Evolutionary conservation across 2,329 filamentous ascomycete genomes (phyloP).

Genomic region (Beauveria scarabaeidicola): DNA sequence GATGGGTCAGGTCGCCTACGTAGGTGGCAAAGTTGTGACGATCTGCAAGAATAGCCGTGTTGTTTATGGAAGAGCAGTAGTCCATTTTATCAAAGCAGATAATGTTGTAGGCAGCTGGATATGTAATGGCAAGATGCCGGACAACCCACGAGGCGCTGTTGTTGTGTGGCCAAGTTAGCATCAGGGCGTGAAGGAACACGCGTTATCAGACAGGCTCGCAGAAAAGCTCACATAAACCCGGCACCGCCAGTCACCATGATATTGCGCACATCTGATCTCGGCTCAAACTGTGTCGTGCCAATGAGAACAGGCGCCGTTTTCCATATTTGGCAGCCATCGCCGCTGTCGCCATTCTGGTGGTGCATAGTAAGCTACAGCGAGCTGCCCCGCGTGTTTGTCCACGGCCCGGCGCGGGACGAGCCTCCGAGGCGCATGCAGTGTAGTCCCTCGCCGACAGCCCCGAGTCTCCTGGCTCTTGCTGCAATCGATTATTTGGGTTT

Average conservation of each 20-base stretch:
- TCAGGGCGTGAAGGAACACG: background rate
- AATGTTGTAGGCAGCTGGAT: constrained; percentile 66
- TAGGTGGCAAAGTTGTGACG: constrained; percentile 70
- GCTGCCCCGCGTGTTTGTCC: background rate
- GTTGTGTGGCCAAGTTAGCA: constrained; percentile 11
- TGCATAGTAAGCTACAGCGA: background rate
- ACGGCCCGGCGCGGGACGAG: background rate
- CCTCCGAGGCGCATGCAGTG: background rate
- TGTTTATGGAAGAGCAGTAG: constrained; percentile 74
- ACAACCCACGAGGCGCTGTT: constrained; percentile 78
- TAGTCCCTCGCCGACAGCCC: background rate
- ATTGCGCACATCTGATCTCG: constrained; percentile 61
- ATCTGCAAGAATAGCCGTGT: constrained; percentile 60
- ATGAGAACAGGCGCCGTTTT: constrained; percentile 61
- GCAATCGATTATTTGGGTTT: background rate
- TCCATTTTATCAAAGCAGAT: constrained; percentile 80
- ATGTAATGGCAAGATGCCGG: constrained; percentile 66
- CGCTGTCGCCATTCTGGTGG: constrained; percentile 25
- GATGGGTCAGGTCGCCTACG: constrained; percentile 69
- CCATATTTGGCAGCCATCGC: constrained; percentile 46
- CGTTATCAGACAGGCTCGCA: background rate
- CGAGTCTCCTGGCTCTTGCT: background rate
- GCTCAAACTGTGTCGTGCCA: constrained; percentile 62
- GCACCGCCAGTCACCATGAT: constrained; percentile 80
- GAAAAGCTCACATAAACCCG: constrained; percentile 65